These are phyloP conservation scores for Corymbia calophylla DNA, from an alignment of 441 rosid genomes.

Conservation along the genomic window DNA sequence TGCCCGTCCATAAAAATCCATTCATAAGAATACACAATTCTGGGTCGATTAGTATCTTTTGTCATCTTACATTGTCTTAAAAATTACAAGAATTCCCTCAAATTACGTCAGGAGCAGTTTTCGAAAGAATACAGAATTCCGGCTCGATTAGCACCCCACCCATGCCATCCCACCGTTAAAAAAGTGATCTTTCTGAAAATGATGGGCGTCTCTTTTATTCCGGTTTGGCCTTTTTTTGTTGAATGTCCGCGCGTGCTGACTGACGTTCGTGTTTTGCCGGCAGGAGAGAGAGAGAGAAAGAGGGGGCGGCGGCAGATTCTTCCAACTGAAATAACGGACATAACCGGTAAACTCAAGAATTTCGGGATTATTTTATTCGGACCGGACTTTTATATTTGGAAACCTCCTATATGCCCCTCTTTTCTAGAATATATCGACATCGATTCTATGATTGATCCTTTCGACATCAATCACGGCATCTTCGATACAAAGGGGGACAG, in stretches of 20 bases:
- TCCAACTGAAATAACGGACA: neutral
- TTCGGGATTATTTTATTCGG: neutral
- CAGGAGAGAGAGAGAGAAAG: neutral
- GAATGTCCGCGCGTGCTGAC: neutral
- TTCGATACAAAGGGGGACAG: neutral
- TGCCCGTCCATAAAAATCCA: neutral
- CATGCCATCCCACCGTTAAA: accelerated
- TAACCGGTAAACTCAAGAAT: neutral
- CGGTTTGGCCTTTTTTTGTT: neutral
- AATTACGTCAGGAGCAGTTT: accelerated
- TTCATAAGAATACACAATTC: accelerated
- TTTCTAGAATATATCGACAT: neutral
- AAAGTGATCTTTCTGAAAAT: accelerated
- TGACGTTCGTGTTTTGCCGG: neutral
- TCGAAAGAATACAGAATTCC: accelerated
- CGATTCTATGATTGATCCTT: neutral
- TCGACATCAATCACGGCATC: neutral
- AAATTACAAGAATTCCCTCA: neutral
- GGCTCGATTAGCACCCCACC: neutral
- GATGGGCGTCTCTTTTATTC: neutral
- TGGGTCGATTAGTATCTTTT: accelerated
- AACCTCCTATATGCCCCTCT: neutral
- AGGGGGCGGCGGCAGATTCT: neutral
- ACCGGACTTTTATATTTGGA: neutral
- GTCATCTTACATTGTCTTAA: no score